Evolutionary conservation across 257 asterid species (phyloP), one percentile per base, ranked within the genome.

Genomic region (Lycium barbarum): DNA sequence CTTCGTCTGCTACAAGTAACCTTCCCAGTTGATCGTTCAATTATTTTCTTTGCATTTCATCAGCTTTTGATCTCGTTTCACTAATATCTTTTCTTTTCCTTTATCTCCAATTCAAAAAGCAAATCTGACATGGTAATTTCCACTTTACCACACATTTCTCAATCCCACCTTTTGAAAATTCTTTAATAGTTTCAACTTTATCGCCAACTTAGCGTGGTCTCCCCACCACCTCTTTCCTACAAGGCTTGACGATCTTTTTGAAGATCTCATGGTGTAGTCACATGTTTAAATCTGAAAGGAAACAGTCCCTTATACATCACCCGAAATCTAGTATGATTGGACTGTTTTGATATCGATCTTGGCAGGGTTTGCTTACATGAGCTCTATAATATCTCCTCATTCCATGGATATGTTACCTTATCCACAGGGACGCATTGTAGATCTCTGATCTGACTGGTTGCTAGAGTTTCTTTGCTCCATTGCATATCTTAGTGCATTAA

Each of bases 261-360:
- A 72, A 72, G 80, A 43, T 72, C 80, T 45, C 58, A 6, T 71
- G 79, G 79, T 40, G 55, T 43, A 40, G 79, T 71, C 79, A 18
- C 79, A 18, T 45, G 57, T 43, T 71, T 71, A 43, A 71, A 43
- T 43, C 18, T 72, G 80, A 43, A 72, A 18, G 36, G 80, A 45
- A 70, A 45, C 38, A 72, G 57, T 72, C 8, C 57, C 36, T 72
- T 26, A n/a, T 72, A 9, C 57, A 72, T 72, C 80, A 72, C 33
- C 58, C 5, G 57, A 36, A 72, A n/a, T 20, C 36, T 72, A 45
- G 36, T 72, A 72, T 72, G 14, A 45, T 70, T 72, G 10, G 18
- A 45, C 57, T 72, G 80, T 72, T 72, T 43, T 45, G 80, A 72
- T 72, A 72, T 72, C 36, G 38, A 72, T 72, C 57, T 72, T 72